Conservation (phyloP, 2,329 filamentous ascomycete species). For the Lojkania enalia region DNA sequence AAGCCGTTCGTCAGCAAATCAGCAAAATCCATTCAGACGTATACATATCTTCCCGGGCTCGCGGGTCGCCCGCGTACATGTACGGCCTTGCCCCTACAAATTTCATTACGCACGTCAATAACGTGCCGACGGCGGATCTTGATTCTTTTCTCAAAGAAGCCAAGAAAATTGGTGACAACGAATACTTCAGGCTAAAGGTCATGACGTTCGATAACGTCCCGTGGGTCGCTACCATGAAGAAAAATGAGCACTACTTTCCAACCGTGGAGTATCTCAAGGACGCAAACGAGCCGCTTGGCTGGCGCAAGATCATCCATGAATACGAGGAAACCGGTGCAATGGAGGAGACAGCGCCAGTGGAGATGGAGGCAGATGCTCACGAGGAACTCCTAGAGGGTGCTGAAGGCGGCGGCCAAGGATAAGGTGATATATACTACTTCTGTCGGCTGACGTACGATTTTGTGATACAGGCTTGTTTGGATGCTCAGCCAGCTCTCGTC, state of each 20-base stretch:
- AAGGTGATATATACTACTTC: too few species aligned
- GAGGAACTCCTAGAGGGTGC: background rate
- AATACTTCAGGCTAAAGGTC: slow-evolving; percentile 95
- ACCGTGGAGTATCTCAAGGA: slow-evolving; percentile 69
- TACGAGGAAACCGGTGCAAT: slow-evolving; percentile 46
- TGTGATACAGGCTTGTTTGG: too few species aligned
- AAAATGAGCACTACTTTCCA: slow-evolving; percentile 94
- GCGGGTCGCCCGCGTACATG: slow-evolving; percentile 41
- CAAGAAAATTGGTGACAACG: slow-evolving; percentile 89
- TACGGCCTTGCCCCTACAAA: slow-evolving; percentile 95
- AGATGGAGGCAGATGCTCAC: slow-evolving; percentile 29
- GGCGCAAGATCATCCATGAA: slow-evolving; percentile 61
- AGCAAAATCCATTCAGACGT: slow-evolving; percentile 95
- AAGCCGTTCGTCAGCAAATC: slow-evolving; percentile 96
- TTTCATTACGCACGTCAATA: slow-evolving; percentile 96
- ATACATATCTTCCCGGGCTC: slow-evolving; percentile 79
- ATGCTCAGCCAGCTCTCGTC: too few species aligned
- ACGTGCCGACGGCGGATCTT: slow-evolving; percentile 79
- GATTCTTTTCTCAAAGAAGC: slow-evolving; percentile 79
- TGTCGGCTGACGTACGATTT: too few species aligned
- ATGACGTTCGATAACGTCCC: slow-evolving; percentile 98
- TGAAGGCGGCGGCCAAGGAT: background rate
- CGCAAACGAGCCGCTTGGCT: slow-evolving; percentile 54
- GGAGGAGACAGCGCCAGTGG: slow-evolving; percentile 34
- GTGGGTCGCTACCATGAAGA: slow-evolving; percentile 99